Percentiles rank a stretch among this genome's conserved stretches.
Conservation (phyloP, 495 filamentous ascomycete species). For the Annulohypoxylon maeteangense region DNA sequence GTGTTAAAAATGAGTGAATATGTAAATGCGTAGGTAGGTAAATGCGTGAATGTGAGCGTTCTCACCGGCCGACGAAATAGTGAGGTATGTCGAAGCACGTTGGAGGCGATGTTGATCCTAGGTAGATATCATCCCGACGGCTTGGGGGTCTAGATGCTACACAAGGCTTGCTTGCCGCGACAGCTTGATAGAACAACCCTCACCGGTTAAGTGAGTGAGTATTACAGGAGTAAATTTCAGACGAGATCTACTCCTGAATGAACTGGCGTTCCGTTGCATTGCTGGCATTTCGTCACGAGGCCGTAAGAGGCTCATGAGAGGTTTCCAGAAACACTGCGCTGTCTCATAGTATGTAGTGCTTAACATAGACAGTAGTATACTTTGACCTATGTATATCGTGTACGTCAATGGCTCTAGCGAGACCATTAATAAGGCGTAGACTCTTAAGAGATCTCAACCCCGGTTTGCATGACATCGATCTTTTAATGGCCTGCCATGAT, state of each 20-base stretch:
- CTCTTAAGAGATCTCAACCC: constrained; percentile 35
- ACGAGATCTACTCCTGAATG: constrained; percentile 17
- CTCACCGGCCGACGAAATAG: constrained; percentile 22
- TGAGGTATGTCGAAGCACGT: background rate
- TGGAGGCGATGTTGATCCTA: constrained; percentile 25
- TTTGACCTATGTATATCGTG: constrained; percentile 7
- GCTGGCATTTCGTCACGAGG: constrained; percentile 34
- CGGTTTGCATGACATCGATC: constrained; percentile 44
- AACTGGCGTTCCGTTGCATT: constrained; percentile 35
- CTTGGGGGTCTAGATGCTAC: constrained; percentile 40
- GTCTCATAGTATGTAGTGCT: constrained; percentile 8
- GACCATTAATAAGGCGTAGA: constrained; percentile 33
- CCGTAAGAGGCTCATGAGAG: constrained; percentile 6
- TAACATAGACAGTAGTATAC: background rate
- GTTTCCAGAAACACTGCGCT: constrained; percentile 36
- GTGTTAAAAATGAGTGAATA: background rate
- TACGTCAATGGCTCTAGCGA: constrained; percentile 27
- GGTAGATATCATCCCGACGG: constrained; percentile 32
- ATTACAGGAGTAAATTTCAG: constrained; percentile 29
- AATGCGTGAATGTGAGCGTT: background rate
- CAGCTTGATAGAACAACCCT: constrained; percentile 44
- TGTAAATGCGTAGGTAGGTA: background rate
- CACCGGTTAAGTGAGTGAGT: constrained; percentile 23
- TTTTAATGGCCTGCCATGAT: constrained; percentile 39
- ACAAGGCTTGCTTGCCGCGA: constrained; percentile 42